Conservation (phyloP, 495 filamentous ascomycete genomes). For the Penicillium canariense region DNA sequence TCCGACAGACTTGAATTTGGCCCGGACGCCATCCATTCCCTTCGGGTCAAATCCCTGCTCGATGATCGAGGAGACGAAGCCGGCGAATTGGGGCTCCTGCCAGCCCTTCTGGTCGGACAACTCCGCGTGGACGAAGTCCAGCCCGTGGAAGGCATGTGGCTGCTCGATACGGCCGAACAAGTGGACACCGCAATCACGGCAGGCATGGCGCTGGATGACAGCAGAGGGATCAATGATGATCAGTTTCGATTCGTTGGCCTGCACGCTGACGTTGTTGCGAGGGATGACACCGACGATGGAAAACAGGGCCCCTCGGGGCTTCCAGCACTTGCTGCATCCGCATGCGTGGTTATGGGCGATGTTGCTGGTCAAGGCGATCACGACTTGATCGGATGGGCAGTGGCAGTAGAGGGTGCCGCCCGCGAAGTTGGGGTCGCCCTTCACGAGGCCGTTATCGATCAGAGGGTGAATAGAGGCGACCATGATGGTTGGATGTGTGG, state of each 20-base stretch:
- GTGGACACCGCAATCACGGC: slow-evolving; percentile 54
- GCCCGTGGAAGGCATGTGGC: slow-evolving; percentile 59
- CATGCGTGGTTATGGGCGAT: slow-evolving; percentile 64
- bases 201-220: slow-evolving; percentile 56
- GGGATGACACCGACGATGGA: slow-evolving; percentile 57
- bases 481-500: slow-evolving; percentile 17
- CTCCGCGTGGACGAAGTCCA: slow-evolving; percentile 62
- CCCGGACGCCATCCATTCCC: slow-evolving; percentile 49
- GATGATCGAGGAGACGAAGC: slow-evolving; percentile 58
- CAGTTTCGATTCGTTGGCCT: slow-evolving; percentile 52
- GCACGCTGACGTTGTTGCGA: slow-evolving; percentile 42
- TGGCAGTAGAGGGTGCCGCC: slow-evolving; percentile 56
- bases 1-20: slow-evolving; percentile 45
- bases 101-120: slow-evolving; percentile 54
- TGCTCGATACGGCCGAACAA: slow-evolving; percentile 59
- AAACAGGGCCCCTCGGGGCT: slow-evolving; percentile 56
- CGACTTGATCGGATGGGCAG: slow-evolving; percentile 49
- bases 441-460: slow-evolving; percentile 53
- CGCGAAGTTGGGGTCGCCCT: slow-evolving; percentile 44
- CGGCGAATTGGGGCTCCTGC: slow-evolving; percentile 64
- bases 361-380: slow-evolving; percentile 49
- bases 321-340: slow-evolving; percentile 66
- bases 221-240: slow-evolving; percentile 50
- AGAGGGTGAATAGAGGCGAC: slow-evolving; percentile 53
- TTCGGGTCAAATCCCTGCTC: slow-evolving; percentile 58